These are phyloP conservation scores for Pseudonitzschia multiseries DNA, from an alignment of 108 stramenopile species.

Conservation along the genomic window DNA sequence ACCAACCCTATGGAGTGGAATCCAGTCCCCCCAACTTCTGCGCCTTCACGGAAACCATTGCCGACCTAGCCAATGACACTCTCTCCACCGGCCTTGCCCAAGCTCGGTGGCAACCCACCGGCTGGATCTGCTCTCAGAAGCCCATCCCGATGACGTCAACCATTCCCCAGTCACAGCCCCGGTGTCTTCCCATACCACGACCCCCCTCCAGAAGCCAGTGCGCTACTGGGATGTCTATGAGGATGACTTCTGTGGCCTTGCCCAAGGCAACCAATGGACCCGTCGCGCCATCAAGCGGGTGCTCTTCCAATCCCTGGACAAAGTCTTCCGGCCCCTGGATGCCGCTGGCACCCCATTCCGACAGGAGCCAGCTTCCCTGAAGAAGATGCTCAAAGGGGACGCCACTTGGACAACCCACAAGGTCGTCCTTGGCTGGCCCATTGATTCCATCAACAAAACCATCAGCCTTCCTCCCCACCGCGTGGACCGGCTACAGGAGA, in stretches of 20 bases:
- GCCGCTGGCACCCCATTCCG: too few species aligned
- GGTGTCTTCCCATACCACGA: not conserved
- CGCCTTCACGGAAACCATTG: too few species aligned
- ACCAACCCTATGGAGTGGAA: too few species aligned
- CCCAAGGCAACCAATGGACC: conserved; percentile 23
- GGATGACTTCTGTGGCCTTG: conserved; percentile 41
- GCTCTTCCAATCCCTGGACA: too few species aligned
- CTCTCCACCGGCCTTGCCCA: too few species aligned
- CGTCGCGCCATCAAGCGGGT: conserved; percentile 4
- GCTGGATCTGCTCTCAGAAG: conserved; percentile 19
- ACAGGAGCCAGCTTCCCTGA: too few species aligned
- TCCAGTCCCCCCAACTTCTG: too few species aligned
- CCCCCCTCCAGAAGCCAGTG: conserved; percentile 6
- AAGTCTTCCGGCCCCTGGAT: too few species aligned
- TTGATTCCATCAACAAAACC: conserved; percentile 34
- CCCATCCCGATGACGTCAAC: not conserved
- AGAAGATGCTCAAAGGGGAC: conserved; percentile 38
- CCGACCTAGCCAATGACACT: too few species aligned
- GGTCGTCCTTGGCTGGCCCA: conserved; percentile 36
- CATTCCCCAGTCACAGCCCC: not conserved
- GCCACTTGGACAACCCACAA: conserved; percentile 40
- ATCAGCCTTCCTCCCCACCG: conserved; percentile 3
- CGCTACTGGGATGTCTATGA: conserved; percentile 40
- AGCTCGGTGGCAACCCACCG: conserved; percentile 34
- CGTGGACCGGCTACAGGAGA: too few species aligned